phyloP scores from a whole-genome alignment of 331 rosid species.

The Malus hybrid region DNA sequence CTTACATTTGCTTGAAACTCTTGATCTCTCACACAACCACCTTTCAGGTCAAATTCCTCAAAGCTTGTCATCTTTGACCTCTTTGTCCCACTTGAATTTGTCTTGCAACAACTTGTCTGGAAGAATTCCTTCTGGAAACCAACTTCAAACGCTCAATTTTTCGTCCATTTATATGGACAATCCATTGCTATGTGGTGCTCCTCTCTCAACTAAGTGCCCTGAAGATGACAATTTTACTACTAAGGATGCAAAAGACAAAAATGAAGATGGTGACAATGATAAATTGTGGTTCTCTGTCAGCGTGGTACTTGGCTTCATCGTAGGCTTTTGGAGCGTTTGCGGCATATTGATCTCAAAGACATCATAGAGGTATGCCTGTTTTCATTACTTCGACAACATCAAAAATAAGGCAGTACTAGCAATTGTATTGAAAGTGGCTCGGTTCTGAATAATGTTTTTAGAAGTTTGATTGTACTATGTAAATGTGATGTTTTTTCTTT shows the following conservation, averaged over 20 bases:
- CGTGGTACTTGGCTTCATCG: neutral
- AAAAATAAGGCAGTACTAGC: neutral
- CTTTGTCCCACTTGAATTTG: constrained; percentile 1
- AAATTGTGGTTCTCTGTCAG: too few species aligned
- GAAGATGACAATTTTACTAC: neutral
- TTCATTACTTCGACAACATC: neutral
- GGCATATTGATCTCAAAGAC: neutral
- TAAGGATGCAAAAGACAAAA: neutral
- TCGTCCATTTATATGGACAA: neutral
- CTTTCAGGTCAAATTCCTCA: neutral
- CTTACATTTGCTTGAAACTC: neutral
- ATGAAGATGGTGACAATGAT: too few species aligned
- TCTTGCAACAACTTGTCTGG: constrained; percentile 4
- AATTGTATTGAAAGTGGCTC: neutral
- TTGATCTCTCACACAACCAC: constrained; percentile 19
- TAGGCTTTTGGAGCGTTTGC: constrained; percentile 3
- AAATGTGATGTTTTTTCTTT: neutral
- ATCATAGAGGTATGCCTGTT: constrained; percentile 9
- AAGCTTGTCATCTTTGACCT: neutral
- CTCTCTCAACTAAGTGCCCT: neutral
- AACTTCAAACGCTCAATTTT: neutral
- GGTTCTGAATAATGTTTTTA: neutral
- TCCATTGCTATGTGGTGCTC: neutral
- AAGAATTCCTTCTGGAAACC: neutral
- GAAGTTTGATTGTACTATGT: neutral